Evolutionary conservation across 2,329 filamentous ascomycete genomes (phyloP).

Genomic region (Colletotrichum kahawae): DNA sequence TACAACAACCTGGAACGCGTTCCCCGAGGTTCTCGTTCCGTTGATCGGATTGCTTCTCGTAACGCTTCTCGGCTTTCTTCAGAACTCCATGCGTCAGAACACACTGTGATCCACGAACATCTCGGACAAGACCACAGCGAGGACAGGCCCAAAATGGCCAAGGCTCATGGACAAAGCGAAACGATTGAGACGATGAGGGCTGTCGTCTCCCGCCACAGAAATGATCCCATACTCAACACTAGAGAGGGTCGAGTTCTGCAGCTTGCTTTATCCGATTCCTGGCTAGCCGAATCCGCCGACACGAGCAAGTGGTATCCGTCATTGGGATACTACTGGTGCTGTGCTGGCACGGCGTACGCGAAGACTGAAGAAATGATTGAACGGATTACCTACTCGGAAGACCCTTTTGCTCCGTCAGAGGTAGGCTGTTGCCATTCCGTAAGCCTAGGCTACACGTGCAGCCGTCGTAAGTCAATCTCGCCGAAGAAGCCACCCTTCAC

Average conservation of each 20-base stretch:
- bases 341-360: neutral
- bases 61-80: neutral
- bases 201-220: neutral
- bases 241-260: neutral
- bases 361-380: slow-evolving; percentile 9
- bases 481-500: neutral
- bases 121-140: neutral
- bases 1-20: neutral
- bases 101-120: neutral
- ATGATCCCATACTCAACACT: neutral
- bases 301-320: neutral
- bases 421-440: neutral
- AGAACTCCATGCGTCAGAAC: neutral
- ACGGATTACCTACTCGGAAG: slow-evolving; percentile 6
- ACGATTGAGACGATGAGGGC: neutral
- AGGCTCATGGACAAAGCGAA: neutral
- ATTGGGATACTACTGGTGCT: neutral
- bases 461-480: neutral
- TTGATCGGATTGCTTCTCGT: neutral
- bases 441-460: neutral
- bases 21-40: neutral
- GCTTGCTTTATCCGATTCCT: neutral
- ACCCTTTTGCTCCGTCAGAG: slow-evolving; percentile 1
- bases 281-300: neutral
- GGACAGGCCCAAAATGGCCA: neutral